Base-by-base conservation (phyloP, 2,329 filamentous ascomycete species). In the Neurospora sp. region DNA sequence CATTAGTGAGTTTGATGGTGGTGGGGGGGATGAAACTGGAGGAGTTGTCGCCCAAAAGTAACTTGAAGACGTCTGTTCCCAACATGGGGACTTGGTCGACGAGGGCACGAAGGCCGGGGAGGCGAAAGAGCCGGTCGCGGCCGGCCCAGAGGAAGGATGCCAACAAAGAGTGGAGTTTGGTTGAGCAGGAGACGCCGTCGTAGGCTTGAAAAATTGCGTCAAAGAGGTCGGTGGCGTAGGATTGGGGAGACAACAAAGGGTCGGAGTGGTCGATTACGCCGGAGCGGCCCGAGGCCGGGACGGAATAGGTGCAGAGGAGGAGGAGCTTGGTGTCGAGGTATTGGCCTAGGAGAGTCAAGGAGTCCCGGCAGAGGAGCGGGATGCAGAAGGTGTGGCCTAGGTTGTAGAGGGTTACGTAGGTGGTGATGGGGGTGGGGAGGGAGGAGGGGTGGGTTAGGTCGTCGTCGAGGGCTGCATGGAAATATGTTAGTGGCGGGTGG, bases 131-230 rank as follows among this genome's bases (percentile, higher is more conserved):
- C 0, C 70, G 67, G 15, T 67, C 66, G 36, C 73, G 71, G n/a
- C 69, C 73, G 5, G 72, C 73, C 67, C 66, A 72, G 66, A 71
- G 52, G 33, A 73, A 74, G 23, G 62, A 58, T 3, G 68, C 66
- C 0, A 74, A 67, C 1, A 74, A 36, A 1, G 39, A 52, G 28
- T 73, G 72, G 1, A 71, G 67, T 5, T 46, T 43, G 7, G 43
- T 43, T 7, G 33, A 33, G 5, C 6, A 7, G 33, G 6, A 7
- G 33, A 28, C 40, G 33, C 42, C 38, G 13, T 15, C 7, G 68
- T 69, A 71, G 28, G 71, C 40, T 1, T 28, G 13, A 17, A 9
- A 38, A 15, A 71, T 68, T 8, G 38, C 71, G 7, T 39, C 0
- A 15, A 71, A 23, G 17, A 71, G 67, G 28, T 72, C 68, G 6